A percentile compares a stretch with the other conserved stretches of the same genome.
Evolutionary conservation across 1,284 basidiomycete species (phyloP).

Genomic region (Pisolithus thermaeus): DNA sequence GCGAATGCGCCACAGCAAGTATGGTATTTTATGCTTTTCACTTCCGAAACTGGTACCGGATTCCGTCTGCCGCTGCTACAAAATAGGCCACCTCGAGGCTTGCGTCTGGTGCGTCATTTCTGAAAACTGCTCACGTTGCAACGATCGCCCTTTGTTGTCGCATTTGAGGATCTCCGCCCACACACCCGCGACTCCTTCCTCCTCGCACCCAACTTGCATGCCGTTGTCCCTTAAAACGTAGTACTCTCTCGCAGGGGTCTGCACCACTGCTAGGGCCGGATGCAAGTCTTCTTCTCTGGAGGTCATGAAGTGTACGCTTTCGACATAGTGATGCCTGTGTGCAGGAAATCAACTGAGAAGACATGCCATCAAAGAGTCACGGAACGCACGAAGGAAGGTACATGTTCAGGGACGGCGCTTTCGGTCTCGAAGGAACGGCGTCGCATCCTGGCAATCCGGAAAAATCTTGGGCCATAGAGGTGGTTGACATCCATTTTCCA

Average conservation of each 20-base stretch:
- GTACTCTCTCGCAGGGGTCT: constrained; percentile 62
- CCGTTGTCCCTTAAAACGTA: constrained; percentile 66
- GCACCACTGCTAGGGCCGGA: constrained; percentile 55
- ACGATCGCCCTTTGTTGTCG: constrained; percentile 34
- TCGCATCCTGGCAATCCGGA: constrained; percentile 37
- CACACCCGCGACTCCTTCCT: constrained; percentile 55
- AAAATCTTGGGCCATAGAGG: constrained; percentile 61
- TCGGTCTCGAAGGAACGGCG: constrained; percentile 11
- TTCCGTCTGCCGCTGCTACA: too few species aligned
- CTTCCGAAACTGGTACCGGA: too few species aligned
- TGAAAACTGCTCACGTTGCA: constrained; percentile 24
- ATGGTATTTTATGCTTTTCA: too few species aligned
- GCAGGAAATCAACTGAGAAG: constrained; percentile 1
- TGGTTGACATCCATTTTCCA: constrained; percentile 57
- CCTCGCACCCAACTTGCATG: constrained; percentile 70
- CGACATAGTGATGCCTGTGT: constrained; percentile 65
- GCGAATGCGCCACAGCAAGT: too few species aligned
- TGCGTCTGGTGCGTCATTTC: background rate
- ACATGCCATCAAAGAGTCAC: background rate
- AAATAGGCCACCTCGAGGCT: background rate
- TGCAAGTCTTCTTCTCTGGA: constrained; percentile 42
- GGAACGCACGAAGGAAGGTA: constrained; percentile 55
- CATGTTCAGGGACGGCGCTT: constrained; percentile 38
- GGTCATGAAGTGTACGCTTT: constrained; percentile 60
- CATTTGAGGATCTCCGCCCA: constrained; percentile 63